Conservation (phyloP, 2,329 filamentous ascomycete genomes). For the Dothideomycetes sp. region DNA sequence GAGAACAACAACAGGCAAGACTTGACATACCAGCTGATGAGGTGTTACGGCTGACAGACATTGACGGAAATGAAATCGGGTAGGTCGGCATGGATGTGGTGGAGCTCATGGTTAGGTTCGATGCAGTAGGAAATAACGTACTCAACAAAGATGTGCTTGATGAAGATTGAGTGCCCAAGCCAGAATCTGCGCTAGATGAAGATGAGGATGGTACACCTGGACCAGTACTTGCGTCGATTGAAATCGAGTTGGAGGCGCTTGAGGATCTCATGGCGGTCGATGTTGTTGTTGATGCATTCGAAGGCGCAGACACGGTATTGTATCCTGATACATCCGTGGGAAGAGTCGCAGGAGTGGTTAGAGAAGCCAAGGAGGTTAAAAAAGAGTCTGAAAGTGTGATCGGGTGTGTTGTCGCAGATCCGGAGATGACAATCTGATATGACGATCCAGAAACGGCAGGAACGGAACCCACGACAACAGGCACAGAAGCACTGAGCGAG, state of each 20-base stretch:
- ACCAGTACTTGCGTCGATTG: neutral
- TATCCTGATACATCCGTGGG: slow-evolving; percentile 1
- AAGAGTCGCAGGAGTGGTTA: neutral
- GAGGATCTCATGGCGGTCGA: slow-evolving; percentile 1
- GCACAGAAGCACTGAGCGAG: too few relatives aligned
- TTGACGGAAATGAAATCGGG: neutral
- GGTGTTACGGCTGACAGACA: too few relatives aligned
- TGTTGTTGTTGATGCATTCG: slow-evolving; percentile 5
- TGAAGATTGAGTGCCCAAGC: too few relatives aligned
- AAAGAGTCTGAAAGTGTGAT: slow-evolving; percentile 5
- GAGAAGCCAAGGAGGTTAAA: neutral
- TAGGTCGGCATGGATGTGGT: neutral
- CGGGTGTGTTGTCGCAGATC: too few relatives aligned
- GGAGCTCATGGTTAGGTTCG: neutral
- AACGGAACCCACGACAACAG: too few relatives aligned
- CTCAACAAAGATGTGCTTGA: neutral
- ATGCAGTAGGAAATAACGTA: slow-evolving; percentile 1
- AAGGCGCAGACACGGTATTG: slow-evolving; percentile 1
- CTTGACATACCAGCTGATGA: too few relatives aligned
- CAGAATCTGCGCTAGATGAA: neutral
- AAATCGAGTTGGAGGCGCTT: too few relatives aligned
- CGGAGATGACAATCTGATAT: too few relatives aligned
- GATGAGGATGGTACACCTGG: slow-evolving; percentile 6
- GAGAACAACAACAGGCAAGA: too few relatives aligned
- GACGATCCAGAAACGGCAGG: too few relatives aligned